phyloP scores from a whole-genome alignment of 495 filamentous ascomycete species.

The Cenococcum geophilum region DNA sequence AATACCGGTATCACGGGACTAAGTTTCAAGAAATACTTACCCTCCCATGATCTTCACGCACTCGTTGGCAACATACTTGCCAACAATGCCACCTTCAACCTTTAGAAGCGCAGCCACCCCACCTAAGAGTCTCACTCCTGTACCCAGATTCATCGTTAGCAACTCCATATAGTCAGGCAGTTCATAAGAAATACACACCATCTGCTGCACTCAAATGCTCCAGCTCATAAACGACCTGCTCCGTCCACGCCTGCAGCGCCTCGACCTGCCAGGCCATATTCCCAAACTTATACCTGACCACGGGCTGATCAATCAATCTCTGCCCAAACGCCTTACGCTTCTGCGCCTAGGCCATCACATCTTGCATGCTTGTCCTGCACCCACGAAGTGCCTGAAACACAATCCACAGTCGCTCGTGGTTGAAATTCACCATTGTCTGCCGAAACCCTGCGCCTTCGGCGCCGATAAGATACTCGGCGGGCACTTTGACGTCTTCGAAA shows the following conservation, averaged over 20 bases:
- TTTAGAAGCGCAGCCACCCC: conserved; percentile 24
- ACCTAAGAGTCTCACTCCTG: conserved; percentile 13
- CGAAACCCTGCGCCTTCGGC: conserved; percentile 26
- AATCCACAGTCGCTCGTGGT: conserved; percentile 32
- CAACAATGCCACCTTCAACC: conserved; percentile 21
- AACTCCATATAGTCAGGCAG: background rate
- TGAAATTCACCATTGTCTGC: conserved; percentile 33
- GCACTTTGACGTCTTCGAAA: conserved; percentile 33
- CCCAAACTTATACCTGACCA: conserved; percentile 29
- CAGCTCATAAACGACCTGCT: conserved; percentile 29
- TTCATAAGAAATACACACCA: background rate
- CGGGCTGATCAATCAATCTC: conserved; percentile 30
- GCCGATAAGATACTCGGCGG: conserved; percentile 27
- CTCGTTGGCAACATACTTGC: conserved; percentile 27
- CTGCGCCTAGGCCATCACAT: conserved; percentile 25
- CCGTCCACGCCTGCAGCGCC: conserved; percentile 29
- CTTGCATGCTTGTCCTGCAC: conserved; percentile 19
- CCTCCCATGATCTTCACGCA: conserved; percentile 30
- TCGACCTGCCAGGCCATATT: conserved; percentile 27
- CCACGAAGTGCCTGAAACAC: conserved; percentile 25
- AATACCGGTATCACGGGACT: background rate
- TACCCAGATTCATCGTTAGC: background rate
- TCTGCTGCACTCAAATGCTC: conserved; percentile 27
- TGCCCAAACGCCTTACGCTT: conserved; percentile 31
- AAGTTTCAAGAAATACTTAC: conserved; percentile 8